Percentiles rank a stretch among this genome's conserved stretches.
Conservation (phyloP, 2,329 filamentous ascomycete genomes). For the Colletotrichum scovillei region DNA sequence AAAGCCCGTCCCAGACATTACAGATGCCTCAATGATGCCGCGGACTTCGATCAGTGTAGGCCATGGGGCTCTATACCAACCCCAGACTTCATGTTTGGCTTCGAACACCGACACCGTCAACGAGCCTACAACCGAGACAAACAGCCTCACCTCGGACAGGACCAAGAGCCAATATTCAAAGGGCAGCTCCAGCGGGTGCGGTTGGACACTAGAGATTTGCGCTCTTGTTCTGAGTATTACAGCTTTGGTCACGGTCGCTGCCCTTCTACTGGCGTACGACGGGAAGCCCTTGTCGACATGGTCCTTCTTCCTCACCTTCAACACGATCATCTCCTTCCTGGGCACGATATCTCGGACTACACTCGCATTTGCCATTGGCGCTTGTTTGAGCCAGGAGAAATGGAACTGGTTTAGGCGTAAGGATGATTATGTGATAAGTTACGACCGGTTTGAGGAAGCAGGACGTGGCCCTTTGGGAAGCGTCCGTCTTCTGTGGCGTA, state of each 20-base stretch:
- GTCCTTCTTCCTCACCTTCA: neutral
- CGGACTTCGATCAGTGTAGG: too few relatives aligned
- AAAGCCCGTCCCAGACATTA: too few relatives aligned
- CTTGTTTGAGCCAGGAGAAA: constrained; percentile 11
- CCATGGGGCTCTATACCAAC: too few relatives aligned
- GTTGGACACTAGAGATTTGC: neutral
- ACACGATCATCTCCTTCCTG: constrained; percentile 2
- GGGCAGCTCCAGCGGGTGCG: neutral
- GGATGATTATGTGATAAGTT: neutral
- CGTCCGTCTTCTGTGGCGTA: neutral
- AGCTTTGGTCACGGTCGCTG: neutral
- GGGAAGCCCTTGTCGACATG: neutral
- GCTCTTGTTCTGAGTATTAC: neutral
- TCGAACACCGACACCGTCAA: too few relatives aligned
- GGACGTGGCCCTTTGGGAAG: constrained; percentile 13
- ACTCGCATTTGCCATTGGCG: neutral
- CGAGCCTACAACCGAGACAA: neutral
- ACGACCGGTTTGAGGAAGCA: constrained; percentile 10
- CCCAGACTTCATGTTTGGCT: too few relatives aligned
- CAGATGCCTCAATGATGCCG: too few relatives aligned
- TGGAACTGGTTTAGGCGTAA: constrained; percentile 11
- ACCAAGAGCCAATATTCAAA: too few relatives aligned
- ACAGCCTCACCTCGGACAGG: neutral
- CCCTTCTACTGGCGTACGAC: neutral
- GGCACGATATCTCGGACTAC: neutral